Conservation (phyloP, 2,329 filamentous ascomycete genomes). For the Colletotrichum sp. region DNA sequence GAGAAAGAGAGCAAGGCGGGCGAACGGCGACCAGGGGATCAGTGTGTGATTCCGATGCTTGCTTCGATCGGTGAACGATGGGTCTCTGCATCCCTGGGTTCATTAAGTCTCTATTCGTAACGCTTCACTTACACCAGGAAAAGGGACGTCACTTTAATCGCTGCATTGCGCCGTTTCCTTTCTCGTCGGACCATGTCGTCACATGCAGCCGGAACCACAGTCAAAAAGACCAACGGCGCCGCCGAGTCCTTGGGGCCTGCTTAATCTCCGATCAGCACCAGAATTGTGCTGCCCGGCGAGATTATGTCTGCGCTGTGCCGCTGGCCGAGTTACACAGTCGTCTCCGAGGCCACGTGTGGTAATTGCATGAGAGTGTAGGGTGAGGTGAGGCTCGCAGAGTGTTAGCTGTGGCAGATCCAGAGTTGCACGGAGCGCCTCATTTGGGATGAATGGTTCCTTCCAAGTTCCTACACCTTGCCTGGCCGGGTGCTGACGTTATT, state of each 20-base stretch:
- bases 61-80: not conserved
- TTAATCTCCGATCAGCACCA: conserved; percentile 14
- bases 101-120: not conserved
- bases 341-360: not conserved
- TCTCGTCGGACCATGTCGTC: not conserved
- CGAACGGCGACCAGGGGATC: not conserved
- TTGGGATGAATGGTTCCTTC: not conserved
- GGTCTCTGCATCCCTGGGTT: not conserved
- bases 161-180: not conserved
- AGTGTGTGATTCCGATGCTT: not conserved
- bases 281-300: not conserved
- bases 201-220: not conserved
- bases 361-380: not conserved
- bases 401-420: not conserved
- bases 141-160: not conserved
- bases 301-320: not conserved
- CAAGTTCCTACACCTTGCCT: not conserved
- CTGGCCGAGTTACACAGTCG: not conserved
- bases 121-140: not conserved
- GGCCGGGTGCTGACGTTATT: not conserved
- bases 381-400: not conserved
- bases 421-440: not conserved
- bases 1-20: not conserved
- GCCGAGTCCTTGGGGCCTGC: not conserved
- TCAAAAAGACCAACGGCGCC: not conserved